Base-by-base conservation (phyloP, 2,329 filamentous ascomycete genomes). In the Tolypocladium ovalisporum region DNA sequence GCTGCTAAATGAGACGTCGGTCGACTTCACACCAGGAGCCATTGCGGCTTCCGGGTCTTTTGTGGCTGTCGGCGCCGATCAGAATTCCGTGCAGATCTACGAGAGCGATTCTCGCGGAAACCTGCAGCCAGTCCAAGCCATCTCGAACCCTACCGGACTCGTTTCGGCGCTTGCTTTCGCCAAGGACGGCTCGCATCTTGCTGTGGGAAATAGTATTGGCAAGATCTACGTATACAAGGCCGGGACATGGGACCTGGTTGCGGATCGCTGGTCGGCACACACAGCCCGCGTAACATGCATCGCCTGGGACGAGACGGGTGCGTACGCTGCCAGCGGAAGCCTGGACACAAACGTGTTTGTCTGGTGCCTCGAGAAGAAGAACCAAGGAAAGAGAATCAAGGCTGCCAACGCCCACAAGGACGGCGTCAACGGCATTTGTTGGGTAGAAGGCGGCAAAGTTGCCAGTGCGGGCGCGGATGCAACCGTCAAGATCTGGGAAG, bases 371-470 rank as follows among this genome's bases (percentile, higher is more conserved):
- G 79, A 76, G 42, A 89, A 90, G 68, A 79, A 74, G 60, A 87
- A 89, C 66, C 93, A 93, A 0, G 91, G 90, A 2, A 89, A 89
- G 72, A 82, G 93, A 63, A 82, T 95, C 63, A 93, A 94, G 76
- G 87, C 85, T 17, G 75, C 85, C 27, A 96, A 96, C 68, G 91
- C 93, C 54, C 94, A 99, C 75, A 97, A 97, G 75, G 94, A 97
- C 68, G 94, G 94, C 12, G 91, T 97, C 22, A 90, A 88, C 63
- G 93, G 89, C 19, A 87, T 97, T 19, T 81, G 81, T 15, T 99
- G 93, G 91, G 79, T 89, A 17, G 80, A 79, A 34, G 83, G 81
- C 10, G 78, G 78, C 58, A 89, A 82, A 73, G 79, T 97, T 54
- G 85, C 89, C 12, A 95, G 87, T 64, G 84, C 84, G 5, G 94